Base-by-base conservation (phyloP, 805 yeast species). In the Nadsonia fulvescens region DNA sequence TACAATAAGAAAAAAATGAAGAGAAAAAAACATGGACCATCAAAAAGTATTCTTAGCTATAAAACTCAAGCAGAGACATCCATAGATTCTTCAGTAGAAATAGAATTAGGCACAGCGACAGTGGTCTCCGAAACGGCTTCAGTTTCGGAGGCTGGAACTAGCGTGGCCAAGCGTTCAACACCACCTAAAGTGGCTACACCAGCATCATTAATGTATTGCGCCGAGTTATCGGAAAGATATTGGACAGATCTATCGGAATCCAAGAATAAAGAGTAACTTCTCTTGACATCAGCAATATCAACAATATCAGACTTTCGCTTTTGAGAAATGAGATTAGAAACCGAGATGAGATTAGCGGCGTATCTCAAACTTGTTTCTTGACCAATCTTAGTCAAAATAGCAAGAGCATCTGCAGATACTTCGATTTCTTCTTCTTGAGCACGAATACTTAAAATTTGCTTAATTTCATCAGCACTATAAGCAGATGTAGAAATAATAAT, bases 351-450 rank as follows among this genome's bases (percentile, higher is more conserved):
- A 52, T 89, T 91, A 24, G 93, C 61, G 13, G 93, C 89, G 49
- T 89, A 89, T 44, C 99, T 70, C 42, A 89, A 63, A 47, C 91
- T 73, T 5, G 96, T 78, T 47, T 77, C 93, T 36, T 66, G 61
- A 9, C 93, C 94, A 35, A 83, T 79, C 46, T 81, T 77, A 13
- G 96, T 79, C 40, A 89, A 63, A 39, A 82, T 61, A 24, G 77
- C 86, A 36, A 86, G 58, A 0, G 94, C 93, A 43, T 82, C 95
- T 5, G 64, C 61, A 9, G 70, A 50, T 35, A 89, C 56, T 37
- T 79, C 89, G 26, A 79, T 83, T 45, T 83, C 95, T 52, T 89
- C 99, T 46, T 82, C 93, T 42, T 72, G 77, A 2, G 95, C 81
- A 45, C 99, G 70, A 41, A 86, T 89, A 15, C 77, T 61, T 35